A percentile compares a stretch with the other conserved stretches of the same genome.
Evolutionary conservation across 2,329 filamentous ascomycete genomes (phyloP).

Genomic region (Pseudomassariella vexata): DNA sequence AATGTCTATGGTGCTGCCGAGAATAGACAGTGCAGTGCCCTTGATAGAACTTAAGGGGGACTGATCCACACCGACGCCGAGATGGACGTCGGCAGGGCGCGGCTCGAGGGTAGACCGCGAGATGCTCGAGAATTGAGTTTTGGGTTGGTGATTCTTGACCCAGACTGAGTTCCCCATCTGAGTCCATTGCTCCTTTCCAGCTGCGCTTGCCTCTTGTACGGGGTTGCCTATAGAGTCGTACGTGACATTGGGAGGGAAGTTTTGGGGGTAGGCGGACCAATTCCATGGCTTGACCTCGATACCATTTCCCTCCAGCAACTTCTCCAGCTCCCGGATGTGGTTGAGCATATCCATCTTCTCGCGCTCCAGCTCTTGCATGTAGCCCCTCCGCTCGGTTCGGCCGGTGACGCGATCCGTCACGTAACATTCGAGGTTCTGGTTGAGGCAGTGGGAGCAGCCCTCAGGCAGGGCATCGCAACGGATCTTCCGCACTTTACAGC

Average conservation of each 20-base stretch:
- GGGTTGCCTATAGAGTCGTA: constrained; percentile 2
- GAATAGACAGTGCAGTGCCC: constrained; percentile 69
- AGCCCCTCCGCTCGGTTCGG: constrained; percentile 71
- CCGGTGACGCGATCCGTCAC: constrained; percentile 85
- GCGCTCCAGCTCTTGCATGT: constrained; percentile 69
- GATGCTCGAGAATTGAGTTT: constrained; percentile 17
- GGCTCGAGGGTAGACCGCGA: constrained; percentile 27
- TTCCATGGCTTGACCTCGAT: constrained; percentile 53
- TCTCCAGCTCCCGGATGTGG: constrained; percentile 64
- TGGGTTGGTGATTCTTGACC: constrained; percentile 21
- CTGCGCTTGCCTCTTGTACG: background rate
- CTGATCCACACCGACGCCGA: constrained; percentile 59
- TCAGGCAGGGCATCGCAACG: constrained; percentile 76
- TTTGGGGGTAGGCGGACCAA: constrained; percentile 22
- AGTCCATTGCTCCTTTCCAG: constrained; percentile 26
- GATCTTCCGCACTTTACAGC: constrained; percentile 88
- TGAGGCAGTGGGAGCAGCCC: constrained; percentile 76
- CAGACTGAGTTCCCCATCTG: constrained; percentile 28
- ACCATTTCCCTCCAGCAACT: constrained; percentile 55
- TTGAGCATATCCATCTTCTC: constrained; percentile 63
- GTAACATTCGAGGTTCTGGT: constrained; percentile 71
- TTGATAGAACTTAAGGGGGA: constrained; percentile 67
- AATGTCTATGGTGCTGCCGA: constrained; percentile 76
- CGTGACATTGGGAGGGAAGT: constrained; percentile 8
- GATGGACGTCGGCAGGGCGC: constrained; percentile 54